Percentiles rank a stretch among this genome's conserved stretches.
These are phyloP conservation scores for Papiliotrema laurentii DNA, from an alignment of 1,284 basidiomycete genomes.

Conservation along the genomic window DNA sequence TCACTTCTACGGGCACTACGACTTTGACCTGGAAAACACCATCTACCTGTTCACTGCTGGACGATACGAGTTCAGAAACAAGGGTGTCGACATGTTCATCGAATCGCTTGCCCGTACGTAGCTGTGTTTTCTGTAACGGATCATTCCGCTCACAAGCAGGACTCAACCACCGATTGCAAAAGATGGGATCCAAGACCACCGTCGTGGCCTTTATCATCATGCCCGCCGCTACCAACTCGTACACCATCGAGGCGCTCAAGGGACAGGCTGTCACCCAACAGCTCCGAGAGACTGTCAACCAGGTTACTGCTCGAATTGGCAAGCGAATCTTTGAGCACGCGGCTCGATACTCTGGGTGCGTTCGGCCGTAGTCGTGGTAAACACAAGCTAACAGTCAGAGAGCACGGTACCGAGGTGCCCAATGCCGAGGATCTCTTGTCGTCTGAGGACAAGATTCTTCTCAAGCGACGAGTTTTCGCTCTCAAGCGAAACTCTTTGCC, in stretches of 20 bases:
- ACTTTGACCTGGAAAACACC: slow-evolving; percentile 93
- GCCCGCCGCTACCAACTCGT: slow-evolving; percentile 92
- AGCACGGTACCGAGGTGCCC: slow-evolving; percentile 66
- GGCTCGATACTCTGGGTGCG: slow-evolving; percentile 80
- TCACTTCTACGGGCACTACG: slow-evolving; percentile 96
- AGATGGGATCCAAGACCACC: slow-evolving; percentile 70
- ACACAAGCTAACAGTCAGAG: slow-evolving; percentile 50
- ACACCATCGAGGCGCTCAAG: slow-evolving; percentile 96
- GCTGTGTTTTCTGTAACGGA: neutral
- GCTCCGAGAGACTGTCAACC: slow-evolving; percentile 86
- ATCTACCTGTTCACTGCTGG: slow-evolving; percentile 99
- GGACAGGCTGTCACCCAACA: slow-evolving; percentile 98
- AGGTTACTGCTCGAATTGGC: slow-evolving; percentile 90
- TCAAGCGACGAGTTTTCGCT: slow-evolving; percentile 94
- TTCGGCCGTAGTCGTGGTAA: slow-evolving; percentile 7
- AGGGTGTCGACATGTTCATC: slow-evolving; percentile 99
- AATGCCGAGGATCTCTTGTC: slow-evolving; percentile 74
- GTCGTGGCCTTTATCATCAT: slow-evolving; percentile 99
- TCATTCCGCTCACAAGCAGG: slow-evolving; percentile 39
- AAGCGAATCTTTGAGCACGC: slow-evolving; percentile 90
- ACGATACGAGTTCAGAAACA: slow-evolving; percentile 97
- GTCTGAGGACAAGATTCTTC: slow-evolving; percentile 86
- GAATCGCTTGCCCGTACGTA: slow-evolving; percentile 80
- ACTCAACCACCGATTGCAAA: slow-evolving; percentile 82
- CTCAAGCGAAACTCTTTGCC: slow-evolving; percentile 90